Conservation (phyloP, 306 rosid species). For the Trichosanthes cucumerina region DNA sequence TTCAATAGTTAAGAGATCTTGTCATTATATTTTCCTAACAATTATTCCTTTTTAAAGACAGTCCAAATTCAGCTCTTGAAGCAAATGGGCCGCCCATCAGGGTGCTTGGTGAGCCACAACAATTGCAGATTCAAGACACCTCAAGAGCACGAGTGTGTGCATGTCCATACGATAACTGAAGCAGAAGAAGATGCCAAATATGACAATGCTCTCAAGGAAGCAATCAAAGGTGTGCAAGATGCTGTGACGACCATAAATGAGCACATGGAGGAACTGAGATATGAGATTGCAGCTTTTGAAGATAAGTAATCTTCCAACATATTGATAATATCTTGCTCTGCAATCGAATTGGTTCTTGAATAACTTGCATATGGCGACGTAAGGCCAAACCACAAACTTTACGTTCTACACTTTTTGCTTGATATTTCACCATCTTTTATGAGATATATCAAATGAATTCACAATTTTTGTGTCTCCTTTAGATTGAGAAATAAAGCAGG, state of each 20-base stretch:
- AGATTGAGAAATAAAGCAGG: not conserved
- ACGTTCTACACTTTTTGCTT: not conserved
- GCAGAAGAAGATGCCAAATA: constrained; percentile 84
- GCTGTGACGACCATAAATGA: constrained; percentile 71
- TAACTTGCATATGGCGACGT: not conserved
- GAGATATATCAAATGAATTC: not conserved
- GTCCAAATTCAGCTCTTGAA: constrained; percentile 72
- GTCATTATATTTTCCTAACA: not conserved
- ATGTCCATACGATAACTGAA: constrained; percentile 72
- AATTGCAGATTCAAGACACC: constrained; percentile 61
- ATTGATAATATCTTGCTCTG: not conserved
- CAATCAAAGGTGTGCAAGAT: constrained; percentile 83
- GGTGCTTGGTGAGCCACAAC: constrained; percentile 69
- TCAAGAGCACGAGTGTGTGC: constrained; percentile 60
- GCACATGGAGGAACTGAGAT: constrained; percentile 85
- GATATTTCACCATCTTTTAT: not conserved
- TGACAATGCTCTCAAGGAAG: constrained; percentile 82
- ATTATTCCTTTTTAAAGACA: constrained; percentile 40
- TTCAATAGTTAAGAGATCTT: not conserved
- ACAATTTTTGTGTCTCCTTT: not conserved
- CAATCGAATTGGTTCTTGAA: not conserved
- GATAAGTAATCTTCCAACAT: constrained; percentile 16
- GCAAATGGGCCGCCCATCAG: constrained; percentile 81
- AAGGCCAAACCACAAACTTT: not conserved
- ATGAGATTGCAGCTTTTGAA: constrained; percentile 85